A percentile compares a stretch with the other conserved stretches of the same genome.
These are phyloP conservation scores for Fusarium sp. DNA, from an alignment of 2,329 filamentous ascomycete genomes.

Conservation along the genomic window DNA sequence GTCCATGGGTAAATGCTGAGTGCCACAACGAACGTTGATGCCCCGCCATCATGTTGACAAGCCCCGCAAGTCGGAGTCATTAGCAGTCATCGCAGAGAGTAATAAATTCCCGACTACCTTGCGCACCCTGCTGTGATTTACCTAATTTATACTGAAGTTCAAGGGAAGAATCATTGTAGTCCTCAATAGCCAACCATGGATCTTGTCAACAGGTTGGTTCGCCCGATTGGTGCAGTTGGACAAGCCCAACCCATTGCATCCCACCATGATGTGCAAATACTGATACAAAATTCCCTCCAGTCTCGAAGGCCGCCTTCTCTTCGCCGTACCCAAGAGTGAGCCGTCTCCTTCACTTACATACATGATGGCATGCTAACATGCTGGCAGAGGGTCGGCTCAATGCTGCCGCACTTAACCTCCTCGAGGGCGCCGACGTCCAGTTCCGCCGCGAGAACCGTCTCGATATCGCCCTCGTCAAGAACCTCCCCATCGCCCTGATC, in stretches of 20 bases:
- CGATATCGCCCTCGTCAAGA: slow-evolving; percentile 98
- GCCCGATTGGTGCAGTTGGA: neutral
- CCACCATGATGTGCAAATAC: slow-evolving; percentile 16
- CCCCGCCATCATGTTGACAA: slow-evolving; percentile 44
- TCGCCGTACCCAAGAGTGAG: slow-evolving; percentile 98
- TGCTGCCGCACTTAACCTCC: slow-evolving; percentile 87
- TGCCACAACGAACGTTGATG: slow-evolving; percentile 28
- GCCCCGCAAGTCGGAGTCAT: slow-evolving; percentile 49
- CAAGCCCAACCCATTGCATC: slow-evolving; percentile 5
- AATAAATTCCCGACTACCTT: slow-evolving; percentile 42
- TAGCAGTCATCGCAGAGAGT: slow-evolving; percentile 38
- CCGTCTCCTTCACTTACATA: slow-evolving; percentile 43
- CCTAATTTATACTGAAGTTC: slow-evolving; percentile 21
- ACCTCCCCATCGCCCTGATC: slow-evolving; percentile 92
- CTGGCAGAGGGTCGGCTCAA: slow-evolving; percentile 88
- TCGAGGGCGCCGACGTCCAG: slow-evolving; percentile 94
- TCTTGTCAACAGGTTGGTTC: slow-evolving; percentile 65
- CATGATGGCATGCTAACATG: slow-evolving; percentile 21
- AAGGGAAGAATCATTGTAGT: slow-evolving; percentile 12
- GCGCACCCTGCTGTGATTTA: slow-evolving; percentile 15
- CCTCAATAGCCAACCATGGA: slow-evolving; percentile 57
- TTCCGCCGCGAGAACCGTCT: slow-evolving; percentile 95
- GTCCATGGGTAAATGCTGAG: slow-evolving; percentile 9
- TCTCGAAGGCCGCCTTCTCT: slow-evolving; percentile 91
- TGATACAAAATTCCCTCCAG: slow-evolving; percentile 59